These are phyloP conservation scores for Gleditsia sinensis DNA, from an alignment of 306 rosid genomes.

Conservation along the genomic window DNA sequence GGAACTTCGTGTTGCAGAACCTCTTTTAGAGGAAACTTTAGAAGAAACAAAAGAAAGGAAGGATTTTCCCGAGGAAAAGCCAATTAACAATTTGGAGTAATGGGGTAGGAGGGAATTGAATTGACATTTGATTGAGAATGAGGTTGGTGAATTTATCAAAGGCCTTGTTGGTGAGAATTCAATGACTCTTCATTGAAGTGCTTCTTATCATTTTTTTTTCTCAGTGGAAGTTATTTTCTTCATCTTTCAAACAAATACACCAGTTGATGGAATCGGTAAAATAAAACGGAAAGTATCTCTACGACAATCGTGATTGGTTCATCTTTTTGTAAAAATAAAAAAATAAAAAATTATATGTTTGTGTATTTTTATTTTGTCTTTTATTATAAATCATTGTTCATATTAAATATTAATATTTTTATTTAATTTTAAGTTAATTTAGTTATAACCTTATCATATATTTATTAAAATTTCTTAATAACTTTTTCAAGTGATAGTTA, in stretches of 20 bases:
- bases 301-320: background rate
- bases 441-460: too few species aligned
- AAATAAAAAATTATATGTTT: too few species aligned
- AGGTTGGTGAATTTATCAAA: conserved; percentile 60
- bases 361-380: too few species aligned
- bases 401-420: too few species aligned
- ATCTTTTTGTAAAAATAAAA: too few species aligned
- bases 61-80: conserved; percentile 27
- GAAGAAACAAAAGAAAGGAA: conserved; percentile 20
- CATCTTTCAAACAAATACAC: background rate
- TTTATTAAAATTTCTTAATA: too few species aligned
- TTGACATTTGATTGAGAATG: conserved; percentile 15
- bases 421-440: too few species aligned
- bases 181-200: conserved; percentile 59
- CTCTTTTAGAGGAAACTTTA: conserved; percentile 16
- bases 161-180: conserved; percentile 64
- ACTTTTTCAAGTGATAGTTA: too few species aligned
- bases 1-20: conserved; percentile 36
- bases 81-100: conserved; percentile 11
- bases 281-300: background rate
- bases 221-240: background rate
- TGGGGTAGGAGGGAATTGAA: conserved; percentile 40
- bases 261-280: background rate
- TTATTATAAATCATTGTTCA: too few species aligned
- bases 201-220: background rate